Evolutionary conservation across 257 asterid genomes (phyloP).

Genomic region (Voacanga thouarsii): DNA sequence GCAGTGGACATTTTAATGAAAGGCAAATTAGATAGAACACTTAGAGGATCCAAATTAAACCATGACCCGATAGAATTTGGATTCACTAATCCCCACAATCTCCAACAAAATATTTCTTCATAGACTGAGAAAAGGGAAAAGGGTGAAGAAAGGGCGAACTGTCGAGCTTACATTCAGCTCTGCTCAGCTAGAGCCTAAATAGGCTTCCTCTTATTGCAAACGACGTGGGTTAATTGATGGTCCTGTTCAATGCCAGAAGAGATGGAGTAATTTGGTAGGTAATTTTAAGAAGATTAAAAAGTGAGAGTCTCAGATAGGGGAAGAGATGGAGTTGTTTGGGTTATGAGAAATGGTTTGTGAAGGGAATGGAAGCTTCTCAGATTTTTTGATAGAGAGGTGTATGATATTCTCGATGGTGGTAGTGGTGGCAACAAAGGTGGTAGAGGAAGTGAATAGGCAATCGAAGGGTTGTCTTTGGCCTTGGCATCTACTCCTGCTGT

Average conservation of each 20-base stretch:
- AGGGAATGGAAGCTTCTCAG: constrained; percentile 86
- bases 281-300: constrained; percentile 88
- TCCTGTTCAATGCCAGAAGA: constrained; percentile 90
- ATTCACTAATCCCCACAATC: too few species aligned
- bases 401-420: constrained; percentile 70
- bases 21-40: too few species aligned
- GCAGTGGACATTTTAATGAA: too few species aligned
- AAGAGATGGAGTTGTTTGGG: constrained; percentile 82
- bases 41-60: too few species aligned
- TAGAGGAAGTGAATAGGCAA: constrained; percentile 26
- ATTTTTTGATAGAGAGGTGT: constrained; percentile 83
- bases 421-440: constrained; percentile 24
- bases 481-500: constrained; percentile 31
- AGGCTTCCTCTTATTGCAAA: constrained; percentile 88
- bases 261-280: constrained; percentile 92
- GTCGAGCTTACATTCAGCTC: constrained; percentile 60
- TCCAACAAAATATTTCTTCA: too few species aligned
- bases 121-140: constrained; percentile 68
- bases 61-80: too few species aligned
- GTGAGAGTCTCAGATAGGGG: constrained; percentile 60
- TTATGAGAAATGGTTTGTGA: constrained; percentile 88
- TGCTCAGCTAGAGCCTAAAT: constrained; percentile 75
- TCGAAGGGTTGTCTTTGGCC: constrained; percentile 45
- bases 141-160: constrained; percentile 55
- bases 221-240: constrained; percentile 87